Percentiles rank a stretch among this genome's conserved stretches.
These are phyloP conservation scores for Leucocoprinus gongylophorus DNA, from an alignment of 1,284 basidiomycete species.

Conservation along the genomic window DNA sequence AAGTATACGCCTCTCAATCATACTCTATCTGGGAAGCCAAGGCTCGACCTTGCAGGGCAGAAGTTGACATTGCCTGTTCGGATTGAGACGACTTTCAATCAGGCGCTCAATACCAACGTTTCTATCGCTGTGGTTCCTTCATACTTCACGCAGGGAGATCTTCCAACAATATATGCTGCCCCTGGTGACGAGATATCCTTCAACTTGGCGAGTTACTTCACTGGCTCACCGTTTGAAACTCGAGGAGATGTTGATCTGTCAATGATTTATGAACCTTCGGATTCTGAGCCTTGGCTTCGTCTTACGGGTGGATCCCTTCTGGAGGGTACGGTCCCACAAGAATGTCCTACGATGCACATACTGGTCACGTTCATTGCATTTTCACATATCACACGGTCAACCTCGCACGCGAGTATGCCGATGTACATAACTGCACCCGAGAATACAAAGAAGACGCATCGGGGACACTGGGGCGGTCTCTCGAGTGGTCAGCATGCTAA, in stretches of 20 bases:
- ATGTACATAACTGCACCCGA: slow-evolving; percentile 36
- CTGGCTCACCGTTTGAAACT: slow-evolving; percentile 36
- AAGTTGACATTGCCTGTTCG: slow-evolving; percentile 48
- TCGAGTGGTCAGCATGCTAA: slow-evolving; percentile 39
- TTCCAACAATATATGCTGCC: slow-evolving; percentile 49
- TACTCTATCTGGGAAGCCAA: slow-evolving; percentile 58
- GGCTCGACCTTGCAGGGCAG: slow-evolving; percentile 24
- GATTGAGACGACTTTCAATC: slow-evolving; percentile 59
- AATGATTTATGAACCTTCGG: slow-evolving; percentile 43
- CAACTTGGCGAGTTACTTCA: slow-evolving; percentile 45
- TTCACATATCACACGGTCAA: slow-evolving; percentile 59
- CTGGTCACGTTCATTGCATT: slow-evolving; percentile 57
- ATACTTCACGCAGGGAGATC: slow-evolving; percentile 52
- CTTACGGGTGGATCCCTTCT: slow-evolving; percentile 34
- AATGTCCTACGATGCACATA: slow-evolving; percentile 35
- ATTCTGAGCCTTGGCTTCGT: slow-evolving; percentile 39
- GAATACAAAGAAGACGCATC: slow-evolving; percentile 18
- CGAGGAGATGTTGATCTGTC: slow-evolving; percentile 46
- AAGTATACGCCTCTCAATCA: slow-evolving; percentile 48
- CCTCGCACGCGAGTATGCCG: slow-evolving; percentile 56
- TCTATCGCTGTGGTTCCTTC: slow-evolving; percentile 60
- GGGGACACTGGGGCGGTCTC: slow-evolving; percentile 27
- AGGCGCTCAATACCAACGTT: slow-evolving; percentile 56
- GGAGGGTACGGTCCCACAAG: slow-evolving; percentile 45
- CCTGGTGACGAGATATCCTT: slow-evolving; percentile 42